These are phyloP conservation scores for Peronospora belbahrii DNA, from an alignment of 352 stramenopile genomes.

Conservation along the genomic window DNA sequence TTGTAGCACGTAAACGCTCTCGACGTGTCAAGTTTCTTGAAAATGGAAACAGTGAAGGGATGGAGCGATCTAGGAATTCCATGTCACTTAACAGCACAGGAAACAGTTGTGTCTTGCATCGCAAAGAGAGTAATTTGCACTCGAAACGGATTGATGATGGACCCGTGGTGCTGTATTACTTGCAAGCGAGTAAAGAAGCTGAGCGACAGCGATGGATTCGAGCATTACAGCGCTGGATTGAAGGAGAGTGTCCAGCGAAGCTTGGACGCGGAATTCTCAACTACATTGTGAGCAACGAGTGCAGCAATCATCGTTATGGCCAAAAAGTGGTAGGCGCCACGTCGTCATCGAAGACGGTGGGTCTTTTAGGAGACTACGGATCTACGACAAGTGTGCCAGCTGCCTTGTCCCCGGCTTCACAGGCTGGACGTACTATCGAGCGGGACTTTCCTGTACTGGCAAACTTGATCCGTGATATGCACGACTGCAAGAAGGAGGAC, in stretches of 20 bases:
- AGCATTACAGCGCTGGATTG: slow-evolving; percentile 63
- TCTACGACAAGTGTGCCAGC: slow-evolving; percentile 6
- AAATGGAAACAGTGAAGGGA: slow-evolving; percentile 3
- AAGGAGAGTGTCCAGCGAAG: slow-evolving; percentile 44
- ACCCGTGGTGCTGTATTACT: slow-evolving; percentile 55
- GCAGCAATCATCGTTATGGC: slow-evolving; percentile 52
- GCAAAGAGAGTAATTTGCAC: slow-evolving; percentile 54
- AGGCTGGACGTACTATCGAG: slow-evolving; percentile 50
- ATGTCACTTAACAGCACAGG: slow-evolving; percentile 16
- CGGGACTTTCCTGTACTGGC: slow-evolving; percentile 67
- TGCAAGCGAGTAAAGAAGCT: slow-evolving; percentile 50
- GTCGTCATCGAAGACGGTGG: slow-evolving; percentile 15
- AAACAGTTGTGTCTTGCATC: slow-evolving; percentile 42
- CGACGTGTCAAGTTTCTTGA: slow-evolving; percentile 20
- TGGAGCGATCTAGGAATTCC: slow-evolving; percentile 10
- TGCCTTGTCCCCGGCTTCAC: slow-evolving; percentile 37
- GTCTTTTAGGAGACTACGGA: slow-evolving; percentile 14
- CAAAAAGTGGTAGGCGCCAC: slow-evolving; percentile 38
- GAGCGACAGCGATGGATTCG: slow-evolving; percentile 71
- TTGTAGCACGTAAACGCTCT: slow-evolving; percentile 48
- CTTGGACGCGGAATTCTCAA: slow-evolving; percentile 53
- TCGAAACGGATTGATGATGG: slow-evolving; percentile 29
- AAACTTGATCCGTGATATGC: slow-evolving; percentile 66
- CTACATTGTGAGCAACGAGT: slow-evolving; percentile 74
- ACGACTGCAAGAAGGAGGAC: slow-evolving; percentile 62